Conservation (phyloP, 495 filamentous ascomycete genomes). For the Xylaria castorea region DNA sequence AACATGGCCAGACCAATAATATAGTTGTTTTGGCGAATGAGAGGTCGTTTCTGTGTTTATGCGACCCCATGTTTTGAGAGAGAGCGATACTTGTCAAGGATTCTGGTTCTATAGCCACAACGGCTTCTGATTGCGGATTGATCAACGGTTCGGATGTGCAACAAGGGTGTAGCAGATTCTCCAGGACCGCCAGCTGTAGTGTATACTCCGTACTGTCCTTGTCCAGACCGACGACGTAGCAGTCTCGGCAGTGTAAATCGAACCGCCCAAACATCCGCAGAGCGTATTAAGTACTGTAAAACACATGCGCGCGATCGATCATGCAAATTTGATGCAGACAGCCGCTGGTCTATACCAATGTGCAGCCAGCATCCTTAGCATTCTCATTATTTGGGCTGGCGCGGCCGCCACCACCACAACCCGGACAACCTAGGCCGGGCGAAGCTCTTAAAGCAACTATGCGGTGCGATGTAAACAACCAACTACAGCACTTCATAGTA, state of each 20-base stretch:
- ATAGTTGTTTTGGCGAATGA: neutral
- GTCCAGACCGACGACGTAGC: neutral
- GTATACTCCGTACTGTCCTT: neutral
- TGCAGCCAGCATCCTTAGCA: slow-evolving; percentile 2
- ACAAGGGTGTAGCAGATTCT: slow-evolving; percentile 18
- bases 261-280: neutral
- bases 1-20: slow-evolving; percentile 17
- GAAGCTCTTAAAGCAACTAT: slow-evolving; percentile 6
- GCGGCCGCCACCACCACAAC: slow-evolving; percentile 6
- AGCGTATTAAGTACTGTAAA: slow-evolving; percentile 10
- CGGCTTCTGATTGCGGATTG: slow-evolving; percentile 3
- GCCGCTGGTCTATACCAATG: slow-evolving; percentile 17
- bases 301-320: slow-evolving; percentile 23
- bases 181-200: neutral
- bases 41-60: slow-evolving; percentile 17
- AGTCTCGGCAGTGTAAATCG: too few species aligned
- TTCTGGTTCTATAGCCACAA: neutral
- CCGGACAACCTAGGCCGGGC: slow-evolving; percentile 3
- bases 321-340: slow-evolving; percentile 20
- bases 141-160: slow-evolving; percentile 23
- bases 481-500: neutral
- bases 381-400: neutral
- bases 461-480: slow-evolving; percentile 5
- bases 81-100: slow-evolving; percentile 10
- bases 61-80: slow-evolving; percentile 16